Evolutionary conservation across 305 asterid genomes (phyloP).

Genomic region (Stenogyne calaminthoides): DNA sequence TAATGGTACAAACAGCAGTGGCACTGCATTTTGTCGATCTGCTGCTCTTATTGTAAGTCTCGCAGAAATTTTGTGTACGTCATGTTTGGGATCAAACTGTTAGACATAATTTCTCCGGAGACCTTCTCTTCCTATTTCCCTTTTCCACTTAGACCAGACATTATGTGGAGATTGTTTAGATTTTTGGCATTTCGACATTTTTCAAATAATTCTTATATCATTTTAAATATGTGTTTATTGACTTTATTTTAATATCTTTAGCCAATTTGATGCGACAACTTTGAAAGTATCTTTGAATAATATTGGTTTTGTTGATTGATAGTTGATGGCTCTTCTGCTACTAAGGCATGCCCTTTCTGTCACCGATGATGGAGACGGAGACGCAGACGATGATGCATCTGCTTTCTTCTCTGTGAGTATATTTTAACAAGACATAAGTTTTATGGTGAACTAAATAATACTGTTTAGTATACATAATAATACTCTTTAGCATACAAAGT

Average conservation of each 20-base stretch:
- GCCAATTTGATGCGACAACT: neutral
- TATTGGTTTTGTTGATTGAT: constrained; percentile 28
- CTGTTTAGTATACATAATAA: no score
- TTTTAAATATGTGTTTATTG: neutral
- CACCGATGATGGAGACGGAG: constrained; percentile 55
- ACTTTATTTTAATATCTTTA: neutral
- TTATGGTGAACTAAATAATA: no score
- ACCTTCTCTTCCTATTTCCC: neutral
- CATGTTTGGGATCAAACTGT: neutral
- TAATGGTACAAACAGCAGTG: constrained; percentile 71
- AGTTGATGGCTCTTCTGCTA: constrained; percentile 94
- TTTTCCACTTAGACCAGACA: neutral
- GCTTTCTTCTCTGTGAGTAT: constrained; percentile 80
- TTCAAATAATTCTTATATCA: no score
- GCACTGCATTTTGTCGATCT: constrained; percentile 95
- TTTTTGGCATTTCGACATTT: no score
- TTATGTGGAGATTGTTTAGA: no score
- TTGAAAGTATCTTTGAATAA: neutral
- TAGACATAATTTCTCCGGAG: neutral
- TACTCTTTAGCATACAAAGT: no score
- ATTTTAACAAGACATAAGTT: neutral
- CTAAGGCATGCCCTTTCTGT: constrained; percentile 81
- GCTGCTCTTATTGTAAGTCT: constrained; percentile 91
- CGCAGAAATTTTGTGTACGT: neutral
- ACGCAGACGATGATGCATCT: constrained; percentile 71